Evolutionary conservation across 495 filamentous ascomycete genomes (phyloP), one percentile per base, ranked within the genome.

Genomic region (Penicillium robsamsonii): DNA sequence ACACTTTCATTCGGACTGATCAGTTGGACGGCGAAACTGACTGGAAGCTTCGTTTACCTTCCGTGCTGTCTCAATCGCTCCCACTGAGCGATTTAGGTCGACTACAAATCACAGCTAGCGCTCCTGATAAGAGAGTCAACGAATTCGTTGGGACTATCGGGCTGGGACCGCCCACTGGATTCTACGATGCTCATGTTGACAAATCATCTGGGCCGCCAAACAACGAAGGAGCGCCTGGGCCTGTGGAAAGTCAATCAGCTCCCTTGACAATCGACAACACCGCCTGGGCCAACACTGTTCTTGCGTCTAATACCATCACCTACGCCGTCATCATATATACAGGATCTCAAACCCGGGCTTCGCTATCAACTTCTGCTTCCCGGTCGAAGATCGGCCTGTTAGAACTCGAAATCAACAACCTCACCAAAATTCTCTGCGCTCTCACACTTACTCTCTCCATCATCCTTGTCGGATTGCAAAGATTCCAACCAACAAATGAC

Each of bases 21-120:
- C 95, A 99, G 67, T 81, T 99, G 10, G 95, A 99, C 62, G 95
- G 95, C 54, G 95, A 99, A 72, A 99, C 95, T 8, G 95, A 99
- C 63, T 99, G 95, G 95, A 99, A 99, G 71, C 78, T 99, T 35
- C 86, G 95, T 5, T 69, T 97, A 4, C 91, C 93, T 3, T 92
- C 92, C 8, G 80, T 88, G 0, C 68, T 96, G 12, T 92, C 92
- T 0, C 95, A 99, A 62, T 75, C 71, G 37, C 76, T 97, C 6
- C 65, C 85, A 5, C 69, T 85, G 3, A 78, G 76, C 18, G 87
- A 92, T 53, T 84, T 95, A 59, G 80, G 84, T 5, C 81, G 87
- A 42, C 76, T 97, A 12, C 83, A 82, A 38, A 79, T 99, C 55
- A 87, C 86, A 4, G 95, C 89, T 24, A 91, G 91, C 29, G 88